These are phyloP conservation scores for Haematococcus lacustris DNA, from an alignment of 139 green algal genomes.

Conservation along the genomic window DNA sequence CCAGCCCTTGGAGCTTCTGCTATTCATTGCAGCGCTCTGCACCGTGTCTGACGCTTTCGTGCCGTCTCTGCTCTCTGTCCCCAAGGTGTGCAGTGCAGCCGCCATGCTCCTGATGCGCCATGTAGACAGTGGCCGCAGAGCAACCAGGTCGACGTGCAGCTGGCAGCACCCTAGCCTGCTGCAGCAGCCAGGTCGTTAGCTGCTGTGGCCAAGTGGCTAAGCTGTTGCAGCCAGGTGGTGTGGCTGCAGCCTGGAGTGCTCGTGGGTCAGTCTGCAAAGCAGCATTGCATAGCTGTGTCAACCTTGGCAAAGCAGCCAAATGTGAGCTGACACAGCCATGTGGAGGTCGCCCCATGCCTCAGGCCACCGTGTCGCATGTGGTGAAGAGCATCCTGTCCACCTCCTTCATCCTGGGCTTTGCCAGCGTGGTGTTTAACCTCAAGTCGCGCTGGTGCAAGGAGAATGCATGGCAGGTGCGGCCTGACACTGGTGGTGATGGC, in stretches of 20 bases:
- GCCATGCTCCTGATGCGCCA: neutral
- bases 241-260: no score
- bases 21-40: conserved; percentile 78
- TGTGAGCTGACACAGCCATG: no score
- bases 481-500: no score
- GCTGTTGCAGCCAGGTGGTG: no score
- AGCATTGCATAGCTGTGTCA: no score
- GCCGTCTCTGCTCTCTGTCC: conserved; percentile 73
- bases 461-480: conserved; percentile 56
- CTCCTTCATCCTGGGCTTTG: conserved; percentile 73
- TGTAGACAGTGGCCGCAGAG: neutral
- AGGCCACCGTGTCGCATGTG: conserved; percentile 41
- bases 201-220: no score
- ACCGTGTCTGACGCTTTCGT: conserved; percentile 81
- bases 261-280: no score
- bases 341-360: neutral
- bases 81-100: conserved; percentile 34
- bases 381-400: conserved; percentile 74
- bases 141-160: no score
- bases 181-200: no score
- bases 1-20: conserved; percentile 80
- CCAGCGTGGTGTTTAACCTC: conserved; percentile 79
- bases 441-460: conserved; percentile 74
- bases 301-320: no score
- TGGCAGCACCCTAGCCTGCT: no score